Conservation (phyloP, 2,329 filamentous ascomycete genomes). For the Aspergillus hiratsukae region DNA sequence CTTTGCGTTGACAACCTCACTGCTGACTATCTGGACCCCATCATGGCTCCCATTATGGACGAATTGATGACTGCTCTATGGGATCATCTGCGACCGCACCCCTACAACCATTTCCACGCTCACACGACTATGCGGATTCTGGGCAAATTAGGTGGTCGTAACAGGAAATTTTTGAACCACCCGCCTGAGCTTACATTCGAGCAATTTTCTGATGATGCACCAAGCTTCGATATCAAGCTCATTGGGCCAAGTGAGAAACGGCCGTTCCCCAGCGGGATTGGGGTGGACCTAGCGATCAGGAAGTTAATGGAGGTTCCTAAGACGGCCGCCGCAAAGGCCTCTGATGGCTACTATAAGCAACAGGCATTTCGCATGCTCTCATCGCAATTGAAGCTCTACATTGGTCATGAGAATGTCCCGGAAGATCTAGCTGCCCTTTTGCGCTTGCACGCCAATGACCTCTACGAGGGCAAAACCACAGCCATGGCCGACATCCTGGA, state of each 20-base stretch:
- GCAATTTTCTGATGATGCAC: constrained; percentile 77
- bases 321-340: constrained; percentile 50
- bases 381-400: constrained; percentile 81
- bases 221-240: constrained; percentile 83
- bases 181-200: constrained; percentile 80
- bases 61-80: constrained; percentile 97
- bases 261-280: constrained; percentile 79
- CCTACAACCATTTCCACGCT: constrained; percentile 95
- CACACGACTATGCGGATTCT: constrained; percentile 97
- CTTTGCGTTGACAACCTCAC: constrained; percentile 98
- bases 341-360: constrained; percentile 85
- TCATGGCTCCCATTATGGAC: constrained; percentile 98
- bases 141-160: constrained; percentile 91
- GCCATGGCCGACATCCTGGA: constrained; percentile 66
- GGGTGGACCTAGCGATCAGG: constrained; percentile 81
- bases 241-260: constrained; percentile 86
- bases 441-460: constrained; percentile 82
- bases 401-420: constrained; percentile 80
- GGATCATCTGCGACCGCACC: constrained; percentile 88
- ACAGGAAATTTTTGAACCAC: constrained; percentile 90
- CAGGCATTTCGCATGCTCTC: constrained; percentile 86
- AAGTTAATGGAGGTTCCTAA: constrained; percentile 81
- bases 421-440: constrained; percentile 84
- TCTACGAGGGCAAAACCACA: constrained; percentile 67
- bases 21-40: constrained; percentile 94